Evolutionary conservation across 768 basidiomycete species (phyloP), one percentile per base, ranked within the genome.

Genomic region (Hericium rajendrae): DNA sequence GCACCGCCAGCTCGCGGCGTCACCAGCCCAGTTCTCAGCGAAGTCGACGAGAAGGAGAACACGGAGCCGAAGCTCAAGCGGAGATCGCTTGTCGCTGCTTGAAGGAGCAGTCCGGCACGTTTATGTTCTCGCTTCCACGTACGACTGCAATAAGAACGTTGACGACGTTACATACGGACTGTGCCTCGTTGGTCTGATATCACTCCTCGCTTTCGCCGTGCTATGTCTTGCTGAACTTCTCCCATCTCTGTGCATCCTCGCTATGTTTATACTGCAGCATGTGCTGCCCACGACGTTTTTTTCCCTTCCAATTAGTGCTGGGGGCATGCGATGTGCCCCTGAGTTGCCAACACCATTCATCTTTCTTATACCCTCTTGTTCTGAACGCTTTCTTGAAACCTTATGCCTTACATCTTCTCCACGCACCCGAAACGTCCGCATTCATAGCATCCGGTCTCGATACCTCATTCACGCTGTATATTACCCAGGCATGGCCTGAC

Each of bases 31-130:
- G 24, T 22, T 18, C 32, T 38, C 6, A 53, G 52, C 38, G 52
- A 53, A n/a, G 13, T n/a, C 28, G 52, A 53, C 24, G 54, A 54
- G 54, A 54, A 54, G 18, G 54, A 54, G 54, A 54, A 54, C 43
- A 37, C 39, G 18, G 54, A 54, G 41, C 54, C 54, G 39, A 24
- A 16, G 22, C 49, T 26, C 49, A 53, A 53, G 52, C n/a, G 28
- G 49, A 18, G 49, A 15, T 51, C 52, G 16, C 38, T 39, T n/a
- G 32, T 53, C 6, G 37, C 52, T n/a, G 52, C 52, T 38, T 53
- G 18, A 53, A 32, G 6, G 16, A 13, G 20, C 22, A 24, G 16
- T 12, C 22, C 22, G 43, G 16, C 49, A 16, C 22, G 9, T 2
- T 51, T 8, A 26, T 51, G 26, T 24, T 51, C 6, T 51, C 28